phyloP scores from a whole-genome alignment of 768 basidiomycete species.

The Mycena albidolilacea region DNA sequence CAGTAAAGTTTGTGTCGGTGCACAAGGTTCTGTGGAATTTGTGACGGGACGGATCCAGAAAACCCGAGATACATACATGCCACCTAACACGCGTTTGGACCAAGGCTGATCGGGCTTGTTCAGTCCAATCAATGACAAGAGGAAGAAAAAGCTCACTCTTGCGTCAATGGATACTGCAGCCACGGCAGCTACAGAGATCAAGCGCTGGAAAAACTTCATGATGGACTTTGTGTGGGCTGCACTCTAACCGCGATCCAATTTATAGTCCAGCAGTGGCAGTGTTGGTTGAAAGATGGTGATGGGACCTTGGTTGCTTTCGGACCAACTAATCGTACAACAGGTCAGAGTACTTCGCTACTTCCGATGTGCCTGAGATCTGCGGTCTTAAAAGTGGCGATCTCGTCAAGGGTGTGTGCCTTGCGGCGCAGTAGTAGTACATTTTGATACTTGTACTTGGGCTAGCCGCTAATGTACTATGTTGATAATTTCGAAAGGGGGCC shows the following conservation, averaged over 20 bases:
- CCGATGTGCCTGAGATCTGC: slow-evolving; percentile 18
- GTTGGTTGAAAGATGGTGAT: too few relatives aligned
- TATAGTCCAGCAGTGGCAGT: too few relatives aligned
- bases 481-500: background rate
- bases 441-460: background rate
- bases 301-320: too few relatives aligned
- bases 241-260: too few relatives aligned
- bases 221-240: background rate
- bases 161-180: background rate
- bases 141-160: background rate
- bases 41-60: slow-evolving; percentile 14
- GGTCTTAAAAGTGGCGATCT: slow-evolving; percentile 19
- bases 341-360: too few relatives aligned
- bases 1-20: slow-evolving; percentile 23
- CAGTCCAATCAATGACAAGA: slow-evolving; percentile 16
- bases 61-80: slow-evolving; percentile 23
- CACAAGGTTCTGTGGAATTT: slow-evolving; percentile 20
- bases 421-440: too few relatives aligned
- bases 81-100: slow-evolving; percentile 26
- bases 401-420: slow-evolving; percentile 1
- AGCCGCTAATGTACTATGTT: slow-evolving; percentile 2
- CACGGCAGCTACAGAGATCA: background rate
- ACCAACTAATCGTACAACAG: too few relatives aligned
- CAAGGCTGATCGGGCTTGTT: slow-evolving; percentile 16
- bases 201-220: background rate